Evolutionary conservation across 1,139 yeast genomes (phyloP).

Genomic region (Hansenula lynferdii): DNA sequence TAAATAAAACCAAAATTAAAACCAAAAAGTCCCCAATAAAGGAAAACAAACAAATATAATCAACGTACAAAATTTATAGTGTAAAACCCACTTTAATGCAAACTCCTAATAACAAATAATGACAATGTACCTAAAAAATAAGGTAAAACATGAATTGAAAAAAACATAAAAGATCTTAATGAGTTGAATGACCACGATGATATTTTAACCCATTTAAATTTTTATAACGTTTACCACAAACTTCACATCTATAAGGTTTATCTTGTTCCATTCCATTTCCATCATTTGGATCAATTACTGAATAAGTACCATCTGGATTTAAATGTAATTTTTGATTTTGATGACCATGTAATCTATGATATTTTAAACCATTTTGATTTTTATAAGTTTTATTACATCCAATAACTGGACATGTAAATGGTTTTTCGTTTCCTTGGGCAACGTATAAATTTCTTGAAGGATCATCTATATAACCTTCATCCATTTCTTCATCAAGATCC

Average conservation of each 20-base stretch:
- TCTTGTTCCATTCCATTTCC: conserved; percentile 94
- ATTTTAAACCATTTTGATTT: conserved; percentile 95
- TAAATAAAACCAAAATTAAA: too few species aligned
- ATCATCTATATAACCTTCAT: conserved; percentile 73
- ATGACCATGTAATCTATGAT: conserved; percentile 95
- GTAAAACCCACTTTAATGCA: too few species aligned
- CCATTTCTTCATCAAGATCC: conserved; percentile 26
- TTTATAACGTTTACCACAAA: conserved; percentile 95
- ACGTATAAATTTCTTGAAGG: conserved; percentile 94
- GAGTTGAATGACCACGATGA: conserved; percentile 97
- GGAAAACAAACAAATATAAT: too few species aligned
- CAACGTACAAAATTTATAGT: too few species aligned
- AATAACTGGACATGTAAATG: conserved; percentile 95
- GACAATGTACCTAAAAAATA: too few species aligned
- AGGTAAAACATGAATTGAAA: too few species aligned
- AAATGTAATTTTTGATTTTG: conserved; percentile 90
- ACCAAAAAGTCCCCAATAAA: too few species aligned
- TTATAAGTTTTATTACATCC: conserved; percentile 98
- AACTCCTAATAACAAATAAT: too few species aligned
- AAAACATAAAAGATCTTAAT: too few species aligned
- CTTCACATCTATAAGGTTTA: conserved; percentile 97
- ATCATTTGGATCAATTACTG: conserved; percentile 92
- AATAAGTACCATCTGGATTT: conserved; percentile 89
- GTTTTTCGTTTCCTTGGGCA: conserved; percentile 90
- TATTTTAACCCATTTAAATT: conserved; percentile 94